These are phyloP conservation scores for Solanum chiquidenum DNA, from an alignment of 257 asterid genomes.

Conservation along the genomic window DNA sequence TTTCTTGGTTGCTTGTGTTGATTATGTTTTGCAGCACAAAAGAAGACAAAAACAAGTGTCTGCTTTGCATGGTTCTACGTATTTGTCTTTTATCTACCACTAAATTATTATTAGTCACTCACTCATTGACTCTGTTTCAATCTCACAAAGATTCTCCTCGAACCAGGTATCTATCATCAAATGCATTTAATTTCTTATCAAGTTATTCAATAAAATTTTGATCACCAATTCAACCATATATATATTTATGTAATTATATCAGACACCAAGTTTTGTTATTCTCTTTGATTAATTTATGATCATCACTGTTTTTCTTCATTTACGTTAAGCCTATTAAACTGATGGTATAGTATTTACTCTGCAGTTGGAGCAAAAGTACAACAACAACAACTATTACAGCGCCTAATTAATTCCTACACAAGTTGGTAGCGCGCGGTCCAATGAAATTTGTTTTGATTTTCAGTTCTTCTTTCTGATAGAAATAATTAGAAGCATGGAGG, in stretches of 20 bases:
- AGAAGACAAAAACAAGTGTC: slow-evolving; percentile 12
- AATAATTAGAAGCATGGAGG: too few species aligned
- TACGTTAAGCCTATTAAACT: not conserved
- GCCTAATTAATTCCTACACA: not conserved
- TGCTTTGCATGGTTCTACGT: slow-evolving; percentile 25
- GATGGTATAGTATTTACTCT: not conserved
- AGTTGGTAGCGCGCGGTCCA: not conserved
- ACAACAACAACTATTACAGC: not conserved
- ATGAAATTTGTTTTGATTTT: too few species aligned
- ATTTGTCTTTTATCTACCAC: slow-evolving; percentile 3
- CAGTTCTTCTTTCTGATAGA: too few species aligned
- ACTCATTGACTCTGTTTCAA: too few species aligned
- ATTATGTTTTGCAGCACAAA: not conserved
- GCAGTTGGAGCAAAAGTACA: not conserved
- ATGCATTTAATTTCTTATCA: too few species aligned
- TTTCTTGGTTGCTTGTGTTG: slow-evolving; percentile 3
- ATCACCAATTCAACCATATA: too few species aligned
- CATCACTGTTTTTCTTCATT: not conserved
- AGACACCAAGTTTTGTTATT: too few species aligned
- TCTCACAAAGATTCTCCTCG: not conserved
- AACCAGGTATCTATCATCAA: too few species aligned
- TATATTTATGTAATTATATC: too few species aligned
- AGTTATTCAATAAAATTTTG: too few species aligned
- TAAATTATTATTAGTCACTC: not conserved
- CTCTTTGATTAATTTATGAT: too few species aligned